phyloP scores from a whole-genome alignment of 2,329 filamentous ascomycete genomes.

The Furcasterigmium sp. region DNA sequence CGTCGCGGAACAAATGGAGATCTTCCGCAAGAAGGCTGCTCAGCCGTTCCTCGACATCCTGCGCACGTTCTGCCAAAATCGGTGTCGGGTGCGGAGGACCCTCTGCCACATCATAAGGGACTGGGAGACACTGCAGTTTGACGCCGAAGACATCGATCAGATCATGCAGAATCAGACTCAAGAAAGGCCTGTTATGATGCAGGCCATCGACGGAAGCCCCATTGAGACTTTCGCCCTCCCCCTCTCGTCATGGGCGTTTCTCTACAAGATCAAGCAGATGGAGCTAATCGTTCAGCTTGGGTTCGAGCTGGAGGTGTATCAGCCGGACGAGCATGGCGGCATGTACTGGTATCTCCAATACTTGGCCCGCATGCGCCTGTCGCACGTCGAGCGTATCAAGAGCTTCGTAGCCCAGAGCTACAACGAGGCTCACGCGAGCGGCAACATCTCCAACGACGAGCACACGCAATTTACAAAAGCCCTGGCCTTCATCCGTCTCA shows the following conservation, averaged over 20 bases:
- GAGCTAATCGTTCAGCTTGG: constrained; percentile 85
- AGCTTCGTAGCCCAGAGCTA: constrained; percentile 49
- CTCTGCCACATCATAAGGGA: constrained; percentile 77
- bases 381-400: constrained; percentile 70
- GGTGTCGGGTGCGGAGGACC: constrained; percentile 83
- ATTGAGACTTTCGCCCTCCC: constrained; percentile 61
- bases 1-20: constrained; percentile 69
- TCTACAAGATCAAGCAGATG: constrained; percentile 86
- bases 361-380: constrained; percentile 60
- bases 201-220: constrained; percentile 28
- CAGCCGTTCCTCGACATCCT: constrained; percentile 80
- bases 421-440: constrained; percentile 18
- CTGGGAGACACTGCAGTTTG: constrained; percentile 78
- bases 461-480: constrained; percentile 42
- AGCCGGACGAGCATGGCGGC: constrained; percentile 73
- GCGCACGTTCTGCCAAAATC: constrained; percentile 81
- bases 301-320: constrained; percentile 89
- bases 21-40: constrained; percentile 54
- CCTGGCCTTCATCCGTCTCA: constrained; percentile 51
- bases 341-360: constrained; percentile 92
- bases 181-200: constrained; percentile 54
- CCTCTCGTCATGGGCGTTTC: constrained; percentile 82
- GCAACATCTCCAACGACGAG: constrained; percentile 20
- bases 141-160: constrained; percentile 73
- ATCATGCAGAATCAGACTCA: constrained; percentile 56